Evolutionary conservation across 2,329 filamentous ascomycete genomes (phyloP), one percentile per base, ranked within the genome.

Genomic region (Hypocreales sp.): DNA sequence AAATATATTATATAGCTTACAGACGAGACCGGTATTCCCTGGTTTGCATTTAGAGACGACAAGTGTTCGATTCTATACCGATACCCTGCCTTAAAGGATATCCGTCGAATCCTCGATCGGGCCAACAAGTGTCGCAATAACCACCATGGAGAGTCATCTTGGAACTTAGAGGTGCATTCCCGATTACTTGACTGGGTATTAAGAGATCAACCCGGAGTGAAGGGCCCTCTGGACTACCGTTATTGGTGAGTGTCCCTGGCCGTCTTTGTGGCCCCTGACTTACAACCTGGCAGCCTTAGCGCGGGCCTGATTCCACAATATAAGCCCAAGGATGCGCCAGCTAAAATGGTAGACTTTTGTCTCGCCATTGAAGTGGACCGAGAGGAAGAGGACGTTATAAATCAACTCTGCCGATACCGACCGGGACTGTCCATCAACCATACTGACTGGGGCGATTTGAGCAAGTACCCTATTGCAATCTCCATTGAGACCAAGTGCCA

Each of bases 401-500:
- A 32, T 16, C 5, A 21, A 10, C 11, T 21, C 7, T 21, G 19
- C 5, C 12, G 13, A 28, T 29, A 11, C 19, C 29, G 31, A 17
- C 32, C 32, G 9, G 34, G 25, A 11, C 24, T 31, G 15, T 37
- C 36, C 14, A 39, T 40, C 22, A 38, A 40, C 22, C 36, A 40
- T 27, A 38, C 26, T 25, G 34, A 38, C 28, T 28, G 23, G 21
- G 26, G 29, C 13, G 20, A 31, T 24, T 21, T 38, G 9, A 33
- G 25, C 22, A 29, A 33, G 22, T 24, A 26, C 17, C 36, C 38
- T 4, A 37, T 40, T 14, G 35, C 33, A 10, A 25, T 40, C 15
- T 37, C 35, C 7, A 29, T 40, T 26, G 32, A 36, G 33, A 39
- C 36, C 20, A 40, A 40, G 30, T 31, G 31, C 28, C 31, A 32